Evolutionary conservation across 345 rosid genomes (phyloP).

Genomic region (Salix exigua): DNA sequence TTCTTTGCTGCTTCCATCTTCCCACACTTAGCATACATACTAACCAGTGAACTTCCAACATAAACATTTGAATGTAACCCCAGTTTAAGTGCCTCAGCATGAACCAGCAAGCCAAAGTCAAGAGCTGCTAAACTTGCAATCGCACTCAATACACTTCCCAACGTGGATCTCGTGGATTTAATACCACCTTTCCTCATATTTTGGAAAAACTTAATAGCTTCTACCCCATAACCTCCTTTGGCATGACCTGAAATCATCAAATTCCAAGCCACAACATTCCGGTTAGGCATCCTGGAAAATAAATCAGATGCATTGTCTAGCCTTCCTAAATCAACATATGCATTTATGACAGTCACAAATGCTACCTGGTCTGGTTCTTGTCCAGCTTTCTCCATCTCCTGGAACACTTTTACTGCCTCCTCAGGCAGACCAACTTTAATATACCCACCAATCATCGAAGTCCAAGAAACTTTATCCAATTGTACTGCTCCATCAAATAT

Average conservation of each 20-base stretch:
- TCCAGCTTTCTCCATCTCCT: slow-evolving; percentile 51
- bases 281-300: slow-evolving; percentile 55
- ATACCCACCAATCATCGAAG: slow-evolving; percentile 81
- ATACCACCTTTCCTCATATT: slow-evolving; percentile 62
- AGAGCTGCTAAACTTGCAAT: slow-evolving; percentile 51
- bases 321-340: slow-evolving; percentile 58
- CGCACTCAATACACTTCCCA: slow-evolving; percentile 81
- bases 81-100: slow-evolving; percentile 78
- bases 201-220: slow-evolving; percentile 52
- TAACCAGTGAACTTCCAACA: slow-evolving; percentile 85
- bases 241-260: slow-evolving; percentile 91
- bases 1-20: slow-evolving; percentile 59
- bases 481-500: slow-evolving; percentile 55
- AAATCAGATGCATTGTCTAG: slow-evolving; percentile 58
- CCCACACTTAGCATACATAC: slow-evolving; percentile 74
- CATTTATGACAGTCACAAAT: slow-evolving; percentile 55
- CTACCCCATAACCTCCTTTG: slow-evolving; percentile 53
- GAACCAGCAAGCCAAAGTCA: slow-evolving; percentile 68
- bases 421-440: slow-evolving; percentile 57
- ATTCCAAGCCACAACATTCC: slow-evolving; percentile 87
- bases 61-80: slow-evolving; percentile 77
- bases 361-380: slow-evolving; percentile 70
- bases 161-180: slow-evolving; percentile 75
- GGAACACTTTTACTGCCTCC: slow-evolving; percentile 59
- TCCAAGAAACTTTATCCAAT: slow-evolving; percentile 79